Percentiles rank a stretch among this genome's conserved stretches.
Conservation (phyloP, 169 alveolate genomes). For the Nephromyces sp. region DNA sequence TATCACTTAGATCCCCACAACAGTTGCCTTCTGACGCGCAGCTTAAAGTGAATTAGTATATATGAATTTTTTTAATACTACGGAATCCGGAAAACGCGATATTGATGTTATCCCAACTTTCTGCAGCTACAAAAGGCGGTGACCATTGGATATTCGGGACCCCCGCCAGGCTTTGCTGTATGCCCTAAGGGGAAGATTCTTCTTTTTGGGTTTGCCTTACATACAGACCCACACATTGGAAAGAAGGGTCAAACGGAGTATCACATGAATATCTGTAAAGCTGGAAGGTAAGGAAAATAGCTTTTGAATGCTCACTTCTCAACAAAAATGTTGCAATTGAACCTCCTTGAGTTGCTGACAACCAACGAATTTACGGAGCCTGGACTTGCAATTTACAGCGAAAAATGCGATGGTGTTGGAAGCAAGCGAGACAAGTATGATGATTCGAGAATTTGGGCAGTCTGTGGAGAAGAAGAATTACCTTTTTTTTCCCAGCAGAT, state of each 20-base stretch:
- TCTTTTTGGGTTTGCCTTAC: slow-evolving; percentile 13
- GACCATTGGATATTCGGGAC: slow-evolving; percentile 12
- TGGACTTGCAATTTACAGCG: neutral
- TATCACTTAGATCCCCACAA: no score
- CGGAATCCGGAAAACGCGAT: no score
- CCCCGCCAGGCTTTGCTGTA: slow-evolving; percentile 20
- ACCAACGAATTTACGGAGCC: neutral
- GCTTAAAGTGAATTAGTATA: no score
- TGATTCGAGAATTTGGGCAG: slow-evolving; percentile 11
- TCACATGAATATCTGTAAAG: neutral
- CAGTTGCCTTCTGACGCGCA: no score
- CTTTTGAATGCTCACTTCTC: neutral
- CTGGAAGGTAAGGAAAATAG: neutral
- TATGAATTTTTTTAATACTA: no score
- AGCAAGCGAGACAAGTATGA: neutral
- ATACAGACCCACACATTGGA: slow-evolving; percentile 13
- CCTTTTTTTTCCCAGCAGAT: no score
- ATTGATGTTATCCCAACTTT: neutral
- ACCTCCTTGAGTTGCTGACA: no score
- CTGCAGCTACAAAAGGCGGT: slow-evolving; percentile 6
- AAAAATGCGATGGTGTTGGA: neutral
- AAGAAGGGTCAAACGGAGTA: neutral
- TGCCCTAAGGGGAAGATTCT: slow-evolving; percentile 13
- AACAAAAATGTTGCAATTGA: no score
- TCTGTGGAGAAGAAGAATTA: neutral